Evolutionary conservation across 805 yeast species (phyloP).

Genomic region (Sungouiozyma ichnusensis): DNA sequence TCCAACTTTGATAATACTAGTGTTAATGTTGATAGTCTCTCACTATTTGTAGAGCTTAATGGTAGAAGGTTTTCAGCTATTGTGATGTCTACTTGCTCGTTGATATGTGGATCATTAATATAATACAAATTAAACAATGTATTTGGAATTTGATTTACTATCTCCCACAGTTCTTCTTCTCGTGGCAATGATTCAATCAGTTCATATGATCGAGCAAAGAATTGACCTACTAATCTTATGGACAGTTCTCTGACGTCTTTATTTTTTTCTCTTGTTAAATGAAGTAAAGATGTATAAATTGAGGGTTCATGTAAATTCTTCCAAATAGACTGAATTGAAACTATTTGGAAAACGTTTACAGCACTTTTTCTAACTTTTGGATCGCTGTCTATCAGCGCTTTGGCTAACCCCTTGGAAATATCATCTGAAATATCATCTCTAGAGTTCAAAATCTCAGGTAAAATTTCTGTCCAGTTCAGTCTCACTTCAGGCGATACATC

Average conservation of each 20-base stretch:
- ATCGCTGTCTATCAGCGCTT: constrained; percentile 65
- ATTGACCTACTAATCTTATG: constrained; percentile 41
- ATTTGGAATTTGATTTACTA: constrained; percentile 45
- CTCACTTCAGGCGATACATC: constrained; percentile 61
- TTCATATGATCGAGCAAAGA: constrained; percentile 42
- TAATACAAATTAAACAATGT: constrained; percentile 55
- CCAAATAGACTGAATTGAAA: constrained; percentile 40
- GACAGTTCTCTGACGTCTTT: constrained; percentile 51
- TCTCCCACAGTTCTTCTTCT: constrained; percentile 20
- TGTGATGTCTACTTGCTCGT: constrained; percentile 50
- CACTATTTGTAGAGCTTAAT: constrained; percentile 33
- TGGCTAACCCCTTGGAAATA: constrained; percentile 46
- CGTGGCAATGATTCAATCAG: constrained; percentile 10
- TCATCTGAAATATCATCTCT: constrained; percentile 42
- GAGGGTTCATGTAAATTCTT: constrained; percentile 36
- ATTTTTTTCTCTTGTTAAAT: constrained; percentile 63
- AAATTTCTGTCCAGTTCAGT: constrained; percentile 55
- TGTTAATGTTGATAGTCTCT: constrained; percentile 46
- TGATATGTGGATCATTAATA: constrained; percentile 60
- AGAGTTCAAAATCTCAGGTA: constrained; percentile 36
- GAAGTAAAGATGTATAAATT: constrained; percentile 45
- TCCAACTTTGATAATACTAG: constrained; percentile 40
- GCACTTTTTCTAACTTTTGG: constrained; percentile 61
- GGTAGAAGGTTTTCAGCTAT: constrained; percentile 57
- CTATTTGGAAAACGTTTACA: constrained; percentile 38